Evolutionary conservation across 2,329 filamentous ascomycete genomes (phyloP), one percentile per base, ranked within the genome.

Genomic region (Amphichorda felina): DNA sequence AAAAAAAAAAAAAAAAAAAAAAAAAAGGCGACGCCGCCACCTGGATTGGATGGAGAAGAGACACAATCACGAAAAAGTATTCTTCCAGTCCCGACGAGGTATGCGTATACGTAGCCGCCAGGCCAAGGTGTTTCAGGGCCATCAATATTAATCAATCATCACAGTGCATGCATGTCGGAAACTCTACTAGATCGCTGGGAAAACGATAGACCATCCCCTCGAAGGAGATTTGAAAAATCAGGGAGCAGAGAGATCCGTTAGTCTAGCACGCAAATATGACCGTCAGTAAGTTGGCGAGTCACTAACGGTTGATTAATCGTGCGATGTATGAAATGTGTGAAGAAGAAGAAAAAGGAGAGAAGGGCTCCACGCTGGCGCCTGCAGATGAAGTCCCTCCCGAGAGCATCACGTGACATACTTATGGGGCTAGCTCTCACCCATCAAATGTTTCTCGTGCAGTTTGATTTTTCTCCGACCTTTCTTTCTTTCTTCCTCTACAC

Each of bases 251-350:
- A 28, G 14, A 40, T 50, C 54, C 49, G 43, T 69, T 61, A 40
- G 40, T 75, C 68, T 74, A 50, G 69, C 70, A 72, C 65, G 57
- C 56, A 69, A 70, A 71, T 73, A 69, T 75, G 70, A 75, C 70
- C 69, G 63, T 61, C 50, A 61, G 55, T 51, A 59, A 70, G 64
- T 72, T 55, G 58, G 53, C 38, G 55, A 61, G 47, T 69, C 55
- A 50, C 57, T 50, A 59, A 59, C 66, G 68, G 68, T 75, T 75
- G 70, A 75, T 75, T 74, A 65, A 64, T 71, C 60, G 67, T 73
- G 70, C 70, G 38, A 48, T n/a, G n/a, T n/a, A n/a, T n/a, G 47
- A 18, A 18, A 8, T 35, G 17, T 32, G 21, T 56, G 49, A 62
- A 60, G 53, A 47, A 36, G 42, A 31, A 49, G 51, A 52, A 46